Percentiles rank a stretch among this genome's conserved stretches.
phyloP scores from a whole-genome alignment of 139 green algal species.

The Asterochloris sp. region DNA sequence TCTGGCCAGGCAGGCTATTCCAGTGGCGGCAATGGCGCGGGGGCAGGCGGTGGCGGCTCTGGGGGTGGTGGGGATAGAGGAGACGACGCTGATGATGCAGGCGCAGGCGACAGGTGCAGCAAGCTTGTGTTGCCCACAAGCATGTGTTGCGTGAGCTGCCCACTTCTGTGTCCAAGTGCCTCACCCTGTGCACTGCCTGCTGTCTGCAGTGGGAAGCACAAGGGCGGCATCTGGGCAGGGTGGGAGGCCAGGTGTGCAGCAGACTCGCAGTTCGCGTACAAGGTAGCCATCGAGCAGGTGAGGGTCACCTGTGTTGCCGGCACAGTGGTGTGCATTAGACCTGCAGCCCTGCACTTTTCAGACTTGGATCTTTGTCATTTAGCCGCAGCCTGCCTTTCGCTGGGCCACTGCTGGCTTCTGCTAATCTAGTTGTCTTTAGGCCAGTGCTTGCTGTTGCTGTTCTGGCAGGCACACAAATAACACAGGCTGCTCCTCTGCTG shows the following conservation, averaged over 20 bases:
- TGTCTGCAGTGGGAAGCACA: not conserved
- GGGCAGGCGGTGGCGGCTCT: not conserved
- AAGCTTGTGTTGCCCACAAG: too few relatives aligned
- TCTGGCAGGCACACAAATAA: not conserved
- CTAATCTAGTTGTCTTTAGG: not conserved
- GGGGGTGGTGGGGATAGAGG: not conserved
- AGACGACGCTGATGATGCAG: too few relatives aligned
- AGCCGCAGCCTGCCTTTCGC: not conserved
- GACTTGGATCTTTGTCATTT: not conserved
- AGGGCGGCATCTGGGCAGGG: constrained; percentile 55
- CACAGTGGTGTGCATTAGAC: not conserved
- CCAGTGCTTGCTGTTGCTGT: not conserved
- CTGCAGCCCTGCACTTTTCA: not conserved
- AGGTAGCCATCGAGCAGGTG: constrained; percentile 88
- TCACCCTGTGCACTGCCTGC: not conserved
- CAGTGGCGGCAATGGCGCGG: not conserved
- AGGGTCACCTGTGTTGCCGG: not conserved
- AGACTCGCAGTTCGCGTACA: constrained; percentile 88
- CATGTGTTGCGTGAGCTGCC: too few relatives aligned
- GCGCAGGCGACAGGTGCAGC: too few relatives aligned
- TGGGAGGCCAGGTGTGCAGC: constrained; percentile 84
- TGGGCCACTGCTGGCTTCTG: not conserved
- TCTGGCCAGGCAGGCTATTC: too few relatives aligned
- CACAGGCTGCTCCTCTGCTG: not conserved
- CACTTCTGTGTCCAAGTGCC: too few relatives aligned